These are phyloP conservation scores for Endoconidiophora polonica DNA, from an alignment of 2,329 filamentous ascomycete genomes.

Conservation along the genomic window DNA sequence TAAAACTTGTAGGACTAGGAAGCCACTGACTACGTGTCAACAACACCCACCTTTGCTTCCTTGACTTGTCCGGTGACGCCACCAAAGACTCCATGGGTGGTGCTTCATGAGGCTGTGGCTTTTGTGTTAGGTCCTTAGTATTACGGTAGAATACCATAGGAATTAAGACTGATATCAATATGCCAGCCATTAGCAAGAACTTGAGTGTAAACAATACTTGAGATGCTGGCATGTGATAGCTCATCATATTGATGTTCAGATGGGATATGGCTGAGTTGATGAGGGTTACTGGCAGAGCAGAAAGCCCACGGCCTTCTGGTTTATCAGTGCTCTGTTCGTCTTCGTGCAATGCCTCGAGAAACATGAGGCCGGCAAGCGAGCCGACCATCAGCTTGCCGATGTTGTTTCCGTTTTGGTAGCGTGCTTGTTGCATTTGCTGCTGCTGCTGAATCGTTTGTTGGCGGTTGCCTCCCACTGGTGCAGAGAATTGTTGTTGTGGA, in stretches of 20 bases:
- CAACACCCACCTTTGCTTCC: constrained; percentile 58
- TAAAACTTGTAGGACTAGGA: constrained; percentile 60
- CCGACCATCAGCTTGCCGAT: constrained; percentile 78
- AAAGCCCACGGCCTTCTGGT: constrained; percentile 48
- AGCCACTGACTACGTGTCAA: constrained; percentile 87
- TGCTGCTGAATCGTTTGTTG: constrained; percentile 34
- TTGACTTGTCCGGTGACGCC: constrained; percentile 56
- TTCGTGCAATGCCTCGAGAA: constrained; percentile 63
- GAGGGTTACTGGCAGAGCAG: constrained; percentile 44
- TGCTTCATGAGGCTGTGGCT: constrained; percentile 24
- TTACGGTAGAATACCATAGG: constrained; percentile 32
- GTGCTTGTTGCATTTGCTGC: constrained; percentile 26
- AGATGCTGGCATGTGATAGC: constrained; percentile 31
- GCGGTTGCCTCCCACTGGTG: constrained; percentile 28
- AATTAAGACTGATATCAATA: constrained; percentile 37
- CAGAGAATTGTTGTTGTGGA: constrained; percentile 30
- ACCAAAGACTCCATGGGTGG: constrained; percentile 45
- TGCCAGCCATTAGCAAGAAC: constrained; percentile 34
- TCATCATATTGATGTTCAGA: constrained; percentile 35
- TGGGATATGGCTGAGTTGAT: constrained; percentile 31
- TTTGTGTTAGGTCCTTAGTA: constrained; percentile 29
- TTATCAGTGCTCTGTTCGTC: constrained; percentile 47
- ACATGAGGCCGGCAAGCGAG: constrained; percentile 80
- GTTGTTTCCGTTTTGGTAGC: constrained; percentile 37
- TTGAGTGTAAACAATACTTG: constrained; percentile 35